Conservation (phyloP, 2,329 filamentous ascomycete species). For the Neonectria neomacrospora region DNA sequence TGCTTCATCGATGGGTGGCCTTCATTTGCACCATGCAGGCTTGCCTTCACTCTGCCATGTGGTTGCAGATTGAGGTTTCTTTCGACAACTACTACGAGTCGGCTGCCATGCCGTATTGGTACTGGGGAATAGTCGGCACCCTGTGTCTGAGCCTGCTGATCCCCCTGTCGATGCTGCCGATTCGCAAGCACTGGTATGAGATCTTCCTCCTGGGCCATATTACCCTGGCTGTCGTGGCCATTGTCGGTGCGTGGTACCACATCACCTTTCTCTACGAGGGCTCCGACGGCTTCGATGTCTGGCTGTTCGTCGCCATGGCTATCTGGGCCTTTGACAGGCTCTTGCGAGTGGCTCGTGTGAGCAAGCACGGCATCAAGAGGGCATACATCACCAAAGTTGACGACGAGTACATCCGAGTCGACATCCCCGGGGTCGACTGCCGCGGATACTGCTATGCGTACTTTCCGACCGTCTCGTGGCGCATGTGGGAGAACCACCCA, state of each 20-base stretch:
- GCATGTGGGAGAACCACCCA: slow-evolving; percentile 49
- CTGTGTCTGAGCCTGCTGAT: slow-evolving; percentile 47
- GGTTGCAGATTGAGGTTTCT: slow-evolving; percentile 49
- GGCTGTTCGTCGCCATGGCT: slow-evolving; percentile 43
- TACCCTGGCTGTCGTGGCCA: slow-evolving; percentile 51
- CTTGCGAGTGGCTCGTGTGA: slow-evolving; percentile 36
- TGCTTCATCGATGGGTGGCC: slow-evolving; percentile 62
- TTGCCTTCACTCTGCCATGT: slow-evolving; percentile 58
- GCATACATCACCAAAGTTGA: slow-evolving; percentile 45
- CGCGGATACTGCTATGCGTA: slow-evolving; percentile 47
- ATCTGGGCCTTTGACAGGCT: slow-evolving; percentile 47
- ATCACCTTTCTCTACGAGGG: slow-evolving; percentile 49
- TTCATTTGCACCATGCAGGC: slow-evolving; percentile 57
- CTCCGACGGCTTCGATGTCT: slow-evolving; percentile 56
- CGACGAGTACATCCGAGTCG: slow-evolving; percentile 46
- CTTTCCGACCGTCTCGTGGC: slow-evolving; percentile 47
- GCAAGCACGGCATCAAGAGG: slow-evolving; percentile 41
- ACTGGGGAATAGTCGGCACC: slow-evolving; percentile 56
- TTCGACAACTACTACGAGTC: slow-evolving; percentile 43
- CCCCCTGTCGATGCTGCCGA: slow-evolving; percentile 47
- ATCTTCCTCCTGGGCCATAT: slow-evolving; percentile 59
- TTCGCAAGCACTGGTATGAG: slow-evolving; percentile 55
- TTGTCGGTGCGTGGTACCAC: slow-evolving; percentile 58
- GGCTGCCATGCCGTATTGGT: slow-evolving; percentile 52
- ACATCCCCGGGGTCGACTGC: slow-evolving; percentile 41